Base-by-base conservation (phyloP, 176 grass and related monocot species). In the Zoysia pacifica region DNA sequence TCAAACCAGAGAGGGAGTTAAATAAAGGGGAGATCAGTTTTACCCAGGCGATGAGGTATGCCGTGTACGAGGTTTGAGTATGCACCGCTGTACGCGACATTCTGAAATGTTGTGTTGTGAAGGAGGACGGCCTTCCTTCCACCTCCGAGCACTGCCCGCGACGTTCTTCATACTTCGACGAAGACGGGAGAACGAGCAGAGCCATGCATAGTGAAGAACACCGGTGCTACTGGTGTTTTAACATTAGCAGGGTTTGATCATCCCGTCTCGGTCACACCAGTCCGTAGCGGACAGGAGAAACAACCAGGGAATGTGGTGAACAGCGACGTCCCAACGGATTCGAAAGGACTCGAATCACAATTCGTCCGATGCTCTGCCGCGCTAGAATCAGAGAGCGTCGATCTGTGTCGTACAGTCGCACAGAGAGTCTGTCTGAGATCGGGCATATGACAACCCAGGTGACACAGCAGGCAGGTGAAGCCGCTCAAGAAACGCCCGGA, bases 1-100 rank as follows among this genome's bases (percentile, higher is more conserved):
- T 49, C 41, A n/a, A 65, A 74, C 61, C 6, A 35, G 5, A 6
- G 1, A 37, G 7, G 38, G 28, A 28, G 28, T 28, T 28, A 28
- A 28, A 28, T 73, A 19, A 53, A 51, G 70, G 48, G 7, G 35
- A 52, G 72, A 47, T 59, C 69, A n/a, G 2, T 28, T 28, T 7
- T 79, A 18, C 36, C n/a, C 70, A 54, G 59, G 51, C 48, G 47
- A 6, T 47, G 50, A 65, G 62, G 67, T 74, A 46, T 6, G 50
- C 37, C 41, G 20, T 18, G 60, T 39, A 28, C 28, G 28, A 7
- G 70, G 61, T 83, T 62, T 28, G 28, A 53, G 65, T 72, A 38
- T 18, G 19, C 28, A 38, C 19, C 28, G 28, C 28, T 15, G 51
- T 45, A 18, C 43, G 35, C 37, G 43, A 61, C 80, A 73, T 65